Evolutionary conservation across 2,329 filamentous ascomycete species (phyloP).

Genomic region (Metarhizium rileyi): DNA sequence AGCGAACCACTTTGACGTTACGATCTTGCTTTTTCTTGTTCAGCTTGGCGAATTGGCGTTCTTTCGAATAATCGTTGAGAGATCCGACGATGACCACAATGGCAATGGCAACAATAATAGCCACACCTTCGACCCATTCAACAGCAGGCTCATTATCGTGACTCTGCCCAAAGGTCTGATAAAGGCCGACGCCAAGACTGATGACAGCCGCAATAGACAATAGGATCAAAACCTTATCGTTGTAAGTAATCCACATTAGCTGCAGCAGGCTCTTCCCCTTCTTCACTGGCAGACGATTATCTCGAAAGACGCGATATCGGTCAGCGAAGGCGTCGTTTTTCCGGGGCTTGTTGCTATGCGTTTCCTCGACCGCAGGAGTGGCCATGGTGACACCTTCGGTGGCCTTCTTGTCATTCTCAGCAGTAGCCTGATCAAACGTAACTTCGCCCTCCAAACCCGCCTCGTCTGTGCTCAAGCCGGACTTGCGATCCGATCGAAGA

Average conservation of each 20-base stretch:
- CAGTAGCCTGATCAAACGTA: constrained; percentile 61
- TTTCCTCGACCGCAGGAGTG: constrained; percentile 1
- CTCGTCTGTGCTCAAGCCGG: constrained; percentile 73
- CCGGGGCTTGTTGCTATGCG: constrained; percentile 6
- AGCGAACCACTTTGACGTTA: constrained; percentile 60
- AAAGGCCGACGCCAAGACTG: constrained; percentile 64
- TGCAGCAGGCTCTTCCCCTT: constrained; percentile 65
- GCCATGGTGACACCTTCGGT: constrained; percentile 18
- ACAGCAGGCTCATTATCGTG: constrained; percentile 47
- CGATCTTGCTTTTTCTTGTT: constrained; percentile 75
- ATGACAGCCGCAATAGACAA: constrained; percentile 61
- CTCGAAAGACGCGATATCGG: constrained; percentile 59
- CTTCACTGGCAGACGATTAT: constrained; percentile 64
- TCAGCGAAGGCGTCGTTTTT: constrained; percentile 41
- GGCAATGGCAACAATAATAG: constrained; percentile 69
- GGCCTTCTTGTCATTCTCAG: constrained; percentile 22
- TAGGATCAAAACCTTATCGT: constrained; percentile 71
- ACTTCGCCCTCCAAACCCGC: constrained; percentile 52
- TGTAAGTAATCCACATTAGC: constrained; percentile 74
- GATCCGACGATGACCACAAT: constrained; percentile 72
- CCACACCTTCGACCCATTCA: constrained; percentile 75
- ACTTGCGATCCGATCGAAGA: constrained; percentile 58
- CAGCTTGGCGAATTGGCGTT: constrained; percentile 67
- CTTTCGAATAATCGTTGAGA: constrained; percentile 72
- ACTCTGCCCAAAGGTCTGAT: constrained; percentile 57